These are phyloP conservation scores for Boletellus sp. DNA, from an alignment of 768 basidiomycete species.

Conservation along the genomic window DNA sequence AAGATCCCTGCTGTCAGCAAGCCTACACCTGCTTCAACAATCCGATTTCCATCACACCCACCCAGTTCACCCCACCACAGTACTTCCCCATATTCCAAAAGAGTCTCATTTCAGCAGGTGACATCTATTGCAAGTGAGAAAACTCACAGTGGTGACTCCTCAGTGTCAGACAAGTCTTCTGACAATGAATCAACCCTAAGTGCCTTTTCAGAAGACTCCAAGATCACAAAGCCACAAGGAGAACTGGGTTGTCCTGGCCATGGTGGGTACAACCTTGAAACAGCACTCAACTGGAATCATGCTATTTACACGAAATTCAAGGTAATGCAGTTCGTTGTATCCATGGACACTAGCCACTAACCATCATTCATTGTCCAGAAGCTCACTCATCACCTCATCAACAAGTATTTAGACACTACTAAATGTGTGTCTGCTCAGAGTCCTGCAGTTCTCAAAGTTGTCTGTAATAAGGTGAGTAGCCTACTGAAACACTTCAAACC, in stretches of 20 bases:
- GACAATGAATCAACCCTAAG: not conserved
- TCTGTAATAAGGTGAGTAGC: not conserved
- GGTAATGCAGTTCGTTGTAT: too few relatives aligned
- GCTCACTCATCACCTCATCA: not conserved
- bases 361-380: not conserved
- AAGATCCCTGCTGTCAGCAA: not conserved
- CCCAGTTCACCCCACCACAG: not conserved
- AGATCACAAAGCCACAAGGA: constrained; percentile 25
- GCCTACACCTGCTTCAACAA: not conserved
- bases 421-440: constrained; percentile 11
- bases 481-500: too few relatives aligned
- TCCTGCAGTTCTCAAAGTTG: not conserved
- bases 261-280: constrained; percentile 26
- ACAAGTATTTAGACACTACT: constrained; percentile 3
- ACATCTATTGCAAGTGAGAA: not conserved
- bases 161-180: not conserved
- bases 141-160: not conserved
- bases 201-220: constrained; percentile 3
- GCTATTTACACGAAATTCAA: constrained; percentile 16
- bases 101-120: not conserved
- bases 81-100: not conserved
- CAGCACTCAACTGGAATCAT: constrained; percentile 17
- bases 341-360: not conserved
- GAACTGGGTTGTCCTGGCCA: constrained; percentile 21
- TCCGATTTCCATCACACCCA: not conserved